Percentiles rank a stretch among this genome's conserved stretches.
These are phyloP conservation scores for Debaryomycetaceae sp. DNA, from an alignment of 1,139 yeast species.

Conservation along the genomic window DNA sequence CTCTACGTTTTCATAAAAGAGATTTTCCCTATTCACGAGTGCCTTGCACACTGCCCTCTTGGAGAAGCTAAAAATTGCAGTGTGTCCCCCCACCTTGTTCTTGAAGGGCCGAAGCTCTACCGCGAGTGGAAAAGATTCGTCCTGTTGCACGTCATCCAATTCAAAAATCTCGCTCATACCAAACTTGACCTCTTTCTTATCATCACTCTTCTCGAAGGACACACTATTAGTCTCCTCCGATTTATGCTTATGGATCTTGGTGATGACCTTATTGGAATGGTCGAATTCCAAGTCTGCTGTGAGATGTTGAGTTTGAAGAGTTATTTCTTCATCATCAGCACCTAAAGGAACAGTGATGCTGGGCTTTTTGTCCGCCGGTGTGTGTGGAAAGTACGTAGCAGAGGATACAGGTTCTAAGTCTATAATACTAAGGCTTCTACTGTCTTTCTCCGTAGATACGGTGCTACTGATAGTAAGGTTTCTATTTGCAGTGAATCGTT, in stretches of 20 bases:
- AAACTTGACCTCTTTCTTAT: slow-evolving; percentile 7
- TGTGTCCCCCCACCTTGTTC: slow-evolving; percentile 97
- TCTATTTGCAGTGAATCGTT: neutral
- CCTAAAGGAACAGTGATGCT: neutral
- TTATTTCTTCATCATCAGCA: neutral
- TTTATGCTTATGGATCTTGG: slow-evolving; percentile 16
- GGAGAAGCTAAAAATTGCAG: slow-evolving; percentile 90
- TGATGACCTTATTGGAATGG: slow-evolving; percentile 29
- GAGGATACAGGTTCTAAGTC: slow-evolving; percentile 27
- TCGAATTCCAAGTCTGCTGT: slow-evolving; percentile 39
- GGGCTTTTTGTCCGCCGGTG: slow-evolving; percentile 16
- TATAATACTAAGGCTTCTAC: slow-evolving; percentile 2
- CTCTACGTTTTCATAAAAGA: slow-evolving; percentile 89
- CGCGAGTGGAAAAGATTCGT: slow-evolving; percentile 51
- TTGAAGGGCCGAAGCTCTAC: slow-evolving; percentile 86
- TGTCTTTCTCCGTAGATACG: neutral
- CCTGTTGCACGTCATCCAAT: slow-evolving; percentile 1
- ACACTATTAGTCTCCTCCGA: neutral
- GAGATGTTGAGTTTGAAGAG: slow-evolving; percentile 25
- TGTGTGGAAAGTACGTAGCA: slow-evolving; percentile 33
- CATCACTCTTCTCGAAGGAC: neutral
- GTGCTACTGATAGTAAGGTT: neutral
- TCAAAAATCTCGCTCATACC: slow-evolving; percentile 3
- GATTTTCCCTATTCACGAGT: slow-evolving; percentile 80
- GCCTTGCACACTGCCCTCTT: slow-evolving; percentile 96